These are phyloP conservation scores for Melocanna baccifera DNA, from an alignment of 176 grass and related monocot genomes.

Conservation along the genomic window DNA sequence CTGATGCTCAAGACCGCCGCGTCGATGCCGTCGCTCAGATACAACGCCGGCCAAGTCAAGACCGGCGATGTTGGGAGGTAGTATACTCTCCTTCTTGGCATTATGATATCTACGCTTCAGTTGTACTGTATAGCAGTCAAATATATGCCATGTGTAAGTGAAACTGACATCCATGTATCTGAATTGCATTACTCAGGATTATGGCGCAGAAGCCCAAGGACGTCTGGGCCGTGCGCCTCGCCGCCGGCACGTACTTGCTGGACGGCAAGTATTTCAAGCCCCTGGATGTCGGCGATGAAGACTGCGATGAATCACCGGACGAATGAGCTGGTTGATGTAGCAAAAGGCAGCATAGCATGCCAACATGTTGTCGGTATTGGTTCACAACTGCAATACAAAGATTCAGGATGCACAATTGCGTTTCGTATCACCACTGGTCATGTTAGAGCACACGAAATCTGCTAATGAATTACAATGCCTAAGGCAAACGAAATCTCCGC, in stretches of 20 bases:
- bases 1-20: conserved; percentile 72
- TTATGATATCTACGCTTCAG: background rate
- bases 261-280: conserved; percentile 75
- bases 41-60: conserved; percentile 68
- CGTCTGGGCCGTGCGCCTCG: conserved; percentile 84
- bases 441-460: background rate
- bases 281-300: conserved; percentile 39
- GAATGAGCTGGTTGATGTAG: background rate
- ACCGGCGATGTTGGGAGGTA: conserved; percentile 79
- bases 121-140: background rate
- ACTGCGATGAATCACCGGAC: background rate
- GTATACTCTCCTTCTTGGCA: background rate
- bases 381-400: background rate
- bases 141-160: background rate
- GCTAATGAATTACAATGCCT: conserved; percentile 16
- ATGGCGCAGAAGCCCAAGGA: conserved; percentile 76
- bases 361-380: background rate
- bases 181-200: conserved; percentile 34
- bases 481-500: background rate
- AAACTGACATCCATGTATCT: background rate
- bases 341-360: background rate
- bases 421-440: background rate
- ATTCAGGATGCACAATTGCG: background rate
- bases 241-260: conserved; percentile 63
- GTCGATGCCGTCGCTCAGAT: conserved; percentile 66